These are phyloP conservation scores for Neurospora sp. DNA, from an alignment of 2,329 filamentous ascomycete genomes.

Conservation along the genomic window DNA sequence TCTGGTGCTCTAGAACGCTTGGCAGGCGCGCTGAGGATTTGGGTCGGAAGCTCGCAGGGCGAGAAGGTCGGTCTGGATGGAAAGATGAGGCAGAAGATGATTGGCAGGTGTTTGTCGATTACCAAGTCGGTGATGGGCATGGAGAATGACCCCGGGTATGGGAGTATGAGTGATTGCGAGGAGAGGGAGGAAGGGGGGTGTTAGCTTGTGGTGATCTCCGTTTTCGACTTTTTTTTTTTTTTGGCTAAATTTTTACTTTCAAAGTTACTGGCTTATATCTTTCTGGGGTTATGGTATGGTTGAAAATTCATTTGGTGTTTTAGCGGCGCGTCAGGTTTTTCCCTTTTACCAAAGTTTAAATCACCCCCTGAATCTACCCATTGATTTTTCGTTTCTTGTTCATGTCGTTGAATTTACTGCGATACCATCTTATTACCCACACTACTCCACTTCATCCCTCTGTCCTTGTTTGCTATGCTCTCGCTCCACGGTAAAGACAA, in stretches of 20 bases:
- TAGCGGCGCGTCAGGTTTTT: neutral
- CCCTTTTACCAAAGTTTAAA: neutral
- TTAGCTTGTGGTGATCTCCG: constrained; percentile 1
- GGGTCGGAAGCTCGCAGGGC: constrained; percentile 45
- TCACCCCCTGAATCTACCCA: neutral
- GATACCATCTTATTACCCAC: neutral
- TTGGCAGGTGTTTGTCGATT: constrained; percentile 45
- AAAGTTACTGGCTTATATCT: neutral
- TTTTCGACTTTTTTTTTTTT: neutral
- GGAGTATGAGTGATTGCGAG: constrained; percentile 43
- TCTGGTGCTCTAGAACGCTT: constrained; percentile 43
- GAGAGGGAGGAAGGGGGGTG: constrained; percentile 20
- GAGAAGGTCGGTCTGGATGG: constrained; percentile 41
- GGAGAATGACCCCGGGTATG: constrained; percentile 50
- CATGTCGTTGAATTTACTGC: neutral
- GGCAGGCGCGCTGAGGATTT: constrained; percentile 47
- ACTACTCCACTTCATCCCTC: neutral
- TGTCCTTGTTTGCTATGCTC: neutral
- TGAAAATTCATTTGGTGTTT: no score
- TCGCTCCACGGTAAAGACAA: neutral
- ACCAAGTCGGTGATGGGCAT: constrained; percentile 49
- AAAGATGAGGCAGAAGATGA: constrained; percentile 41
- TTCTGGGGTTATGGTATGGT: neutral
- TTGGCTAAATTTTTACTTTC: neutral
- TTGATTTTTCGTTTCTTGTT: neutral